phyloP scores from a whole-genome alignment of 2,329 filamentous ascomycete species.

The Trichoderma sp. region DNA sequence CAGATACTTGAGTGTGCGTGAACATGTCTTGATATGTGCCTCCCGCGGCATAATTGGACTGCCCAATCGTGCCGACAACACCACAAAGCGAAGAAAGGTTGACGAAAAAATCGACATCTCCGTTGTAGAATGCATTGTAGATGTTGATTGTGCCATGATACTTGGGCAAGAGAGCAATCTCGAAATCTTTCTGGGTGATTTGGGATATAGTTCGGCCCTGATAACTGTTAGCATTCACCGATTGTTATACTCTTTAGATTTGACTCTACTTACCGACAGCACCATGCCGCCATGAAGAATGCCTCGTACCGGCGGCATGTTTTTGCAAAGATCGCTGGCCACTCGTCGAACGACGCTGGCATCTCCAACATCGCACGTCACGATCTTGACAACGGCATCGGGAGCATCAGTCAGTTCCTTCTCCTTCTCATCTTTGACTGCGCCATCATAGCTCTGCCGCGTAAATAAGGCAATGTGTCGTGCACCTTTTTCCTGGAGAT shows the following conservation, averaged over 20 bases:
- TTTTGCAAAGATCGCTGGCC: background rate
- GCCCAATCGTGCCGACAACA: constrained; percentile 34
- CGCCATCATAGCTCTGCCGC: background rate
- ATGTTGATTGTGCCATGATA: constrained; percentile 36
- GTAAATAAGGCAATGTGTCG: constrained; percentile 30
- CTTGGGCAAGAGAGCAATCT: constrained; percentile 29
- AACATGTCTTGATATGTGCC: constrained; percentile 33
- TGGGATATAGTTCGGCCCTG: constrained; percentile 23
- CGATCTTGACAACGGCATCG: background rate
- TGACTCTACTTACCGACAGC: background rate
- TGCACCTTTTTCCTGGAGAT: constrained; percentile 34
- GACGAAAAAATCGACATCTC: constrained; percentile 38
- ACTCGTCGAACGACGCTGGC: background rate
- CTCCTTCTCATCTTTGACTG: background rate
- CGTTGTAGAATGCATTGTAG: constrained; percentile 22
- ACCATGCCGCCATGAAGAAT: constrained; percentile 6
- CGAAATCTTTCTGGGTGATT: constrained; percentile 36
- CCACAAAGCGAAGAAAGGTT: constrained; percentile 36
- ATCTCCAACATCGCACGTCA: background rate
- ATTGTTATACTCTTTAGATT: background rate
- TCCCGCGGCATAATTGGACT: constrained; percentile 41
- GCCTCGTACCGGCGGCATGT: background rate
- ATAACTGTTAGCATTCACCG: background rate
- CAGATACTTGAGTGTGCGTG: background rate
- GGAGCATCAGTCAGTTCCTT: background rate